Evolutionary conservation across 2,329 filamentous ascomycete genomes (phyloP).

Genomic region (Fusarium sp.): DNA sequence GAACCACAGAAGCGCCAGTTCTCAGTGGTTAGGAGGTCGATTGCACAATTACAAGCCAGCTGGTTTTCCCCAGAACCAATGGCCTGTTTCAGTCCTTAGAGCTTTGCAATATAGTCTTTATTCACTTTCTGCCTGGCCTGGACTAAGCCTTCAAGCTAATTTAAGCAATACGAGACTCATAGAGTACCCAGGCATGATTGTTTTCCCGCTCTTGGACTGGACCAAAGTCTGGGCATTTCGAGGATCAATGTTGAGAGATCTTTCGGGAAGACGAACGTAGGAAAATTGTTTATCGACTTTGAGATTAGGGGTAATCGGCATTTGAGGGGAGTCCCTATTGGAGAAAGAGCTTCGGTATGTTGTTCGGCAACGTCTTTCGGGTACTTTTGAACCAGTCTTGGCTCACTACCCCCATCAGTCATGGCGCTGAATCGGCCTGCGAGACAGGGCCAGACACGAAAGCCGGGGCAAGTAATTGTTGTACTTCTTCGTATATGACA

Average conservation of each 20-base stretch:
- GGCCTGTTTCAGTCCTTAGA: constrained; percentile 30
- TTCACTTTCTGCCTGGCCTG: constrained; percentile 8
- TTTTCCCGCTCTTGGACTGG: neutral
- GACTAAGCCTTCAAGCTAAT: constrained; percentile 16
- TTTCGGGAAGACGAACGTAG: neutral
- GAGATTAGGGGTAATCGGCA: neutral
- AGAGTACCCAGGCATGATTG: neutral
- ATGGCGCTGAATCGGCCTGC: constrained; percentile 14
- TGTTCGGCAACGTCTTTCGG: neutral
- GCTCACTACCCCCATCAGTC: neutral
- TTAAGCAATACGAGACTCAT: neutral
- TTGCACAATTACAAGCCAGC: constrained; percentile 13
- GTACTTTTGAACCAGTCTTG: constrained; percentile 23
- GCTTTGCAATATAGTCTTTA: constrained; percentile 11
- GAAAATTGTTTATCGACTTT: neutral
- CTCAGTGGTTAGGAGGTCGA: constrained; percentile 34
- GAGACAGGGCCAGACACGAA: constrained; percentile 34
- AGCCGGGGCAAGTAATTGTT: constrained; percentile 7
- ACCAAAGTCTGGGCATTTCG: neutral
- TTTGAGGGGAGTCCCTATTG: neutral
- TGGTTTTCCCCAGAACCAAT: constrained; percentile 10
- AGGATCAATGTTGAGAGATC: neutral
- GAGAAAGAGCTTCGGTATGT: neutral
- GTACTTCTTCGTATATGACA: neutral
- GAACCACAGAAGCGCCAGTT: constrained; percentile 35